Percentiles rank a stretch among this genome's conserved stretches.
Conservation (phyloP, 2,329 filamentous ascomycete genomes). For the Fusarium sambucinum region DNA sequence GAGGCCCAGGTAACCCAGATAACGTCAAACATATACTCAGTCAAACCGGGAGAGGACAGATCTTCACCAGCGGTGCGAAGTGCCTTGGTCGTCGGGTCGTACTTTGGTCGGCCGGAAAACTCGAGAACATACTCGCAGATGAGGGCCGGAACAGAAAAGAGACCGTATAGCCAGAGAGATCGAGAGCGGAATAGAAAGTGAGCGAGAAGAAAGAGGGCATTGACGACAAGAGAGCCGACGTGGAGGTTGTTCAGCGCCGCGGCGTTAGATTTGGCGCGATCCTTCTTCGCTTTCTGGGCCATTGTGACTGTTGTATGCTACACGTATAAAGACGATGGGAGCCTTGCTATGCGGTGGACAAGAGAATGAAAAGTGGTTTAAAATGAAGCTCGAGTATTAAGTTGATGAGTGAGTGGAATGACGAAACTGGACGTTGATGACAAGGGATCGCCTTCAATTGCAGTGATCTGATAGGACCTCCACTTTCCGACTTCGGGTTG, state of each 20-base stretch:
- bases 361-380: not conserved
- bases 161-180: constrained; percentile 74
- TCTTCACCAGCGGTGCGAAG: constrained; percentile 87
- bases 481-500: constrained; percentile 29
- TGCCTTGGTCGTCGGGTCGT: constrained; percentile 71
- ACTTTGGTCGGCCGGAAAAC: constrained; percentile 81
- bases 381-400: not conserved
- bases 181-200: constrained; percentile 75
- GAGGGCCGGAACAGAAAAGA: constrained; percentile 80
- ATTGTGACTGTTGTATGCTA: constrained; percentile 53
- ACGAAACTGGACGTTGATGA: constrained; percentile 16
- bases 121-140: constrained; percentile 89
- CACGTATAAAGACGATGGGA: not conserved
- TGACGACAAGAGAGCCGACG: constrained; percentile 77
- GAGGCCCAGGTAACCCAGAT: constrained; percentile 94
- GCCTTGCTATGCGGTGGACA: not conserved
- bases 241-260: constrained; percentile 84
- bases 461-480: constrained; percentile 27
- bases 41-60: constrained; percentile 86
- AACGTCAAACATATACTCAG: constrained; percentile 98
- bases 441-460: constrained; percentile 18
- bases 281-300: constrained; percentile 74
- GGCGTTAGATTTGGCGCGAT: constrained; percentile 81
- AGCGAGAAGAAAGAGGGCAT: constrained; percentile 79
- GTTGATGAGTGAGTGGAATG: constrained; percentile 33